Percentiles rank a stretch among this genome's conserved stretches.
Evolutionary conservation across 164 flowering plant genomes (phyloP).

Genomic region (Stephania cephalantha): DNA sequence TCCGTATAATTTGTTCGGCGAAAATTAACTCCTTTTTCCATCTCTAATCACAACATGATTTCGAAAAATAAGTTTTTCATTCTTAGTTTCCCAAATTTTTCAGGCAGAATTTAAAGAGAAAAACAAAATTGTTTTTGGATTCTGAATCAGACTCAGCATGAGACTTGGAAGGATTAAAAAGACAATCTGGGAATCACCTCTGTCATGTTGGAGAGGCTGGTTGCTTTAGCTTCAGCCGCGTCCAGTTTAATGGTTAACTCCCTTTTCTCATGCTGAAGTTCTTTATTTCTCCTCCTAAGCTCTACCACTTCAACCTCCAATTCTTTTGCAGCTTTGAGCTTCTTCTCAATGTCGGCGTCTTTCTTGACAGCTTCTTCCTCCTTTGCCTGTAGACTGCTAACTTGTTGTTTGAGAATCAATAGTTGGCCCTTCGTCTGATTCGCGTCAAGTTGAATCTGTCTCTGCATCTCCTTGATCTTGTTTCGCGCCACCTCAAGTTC

Average conservation of each 20-base stretch:
- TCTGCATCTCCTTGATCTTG: slow-evolving; percentile 84
- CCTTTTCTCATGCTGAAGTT: slow-evolving; percentile 90
- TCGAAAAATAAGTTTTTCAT: too few relatives aligned
- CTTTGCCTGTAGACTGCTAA: slow-evolving; percentile 63
- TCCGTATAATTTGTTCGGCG: too few relatives aligned
- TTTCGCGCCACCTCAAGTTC: slow-evolving; percentile 76
- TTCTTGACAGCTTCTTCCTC: slow-evolving; percentile 77
- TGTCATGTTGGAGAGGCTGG: slow-evolving; percentile 67
- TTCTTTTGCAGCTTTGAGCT: slow-evolving; percentile 70
- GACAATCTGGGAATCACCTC: slow-evolving; percentile 48
- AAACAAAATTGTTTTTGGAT: too few relatives aligned
- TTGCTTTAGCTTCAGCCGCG: slow-evolving; percentile 65
- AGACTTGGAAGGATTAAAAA: not conserved
- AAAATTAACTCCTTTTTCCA: too few relatives aligned
- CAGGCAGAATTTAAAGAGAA: too few relatives aligned
- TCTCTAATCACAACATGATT: too few relatives aligned
- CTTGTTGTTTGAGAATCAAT: slow-evolving; percentile 84
- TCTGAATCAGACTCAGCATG: too few relatives aligned
- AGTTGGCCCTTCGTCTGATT: slow-evolving; percentile 89
- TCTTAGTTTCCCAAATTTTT: too few relatives aligned
- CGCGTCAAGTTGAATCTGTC: slow-evolving; percentile 88
- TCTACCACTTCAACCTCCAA: slow-evolving; percentile 79
- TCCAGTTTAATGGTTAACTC: slow-evolving; percentile 70
- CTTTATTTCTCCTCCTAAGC: slow-evolving; percentile 82
- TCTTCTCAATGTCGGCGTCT: slow-evolving; percentile 66